Evolutionary conservation across 1,284 basidiomycete species (phyloP), one percentile per base, ranked within the genome.

Genomic region (Trametes sp.): DNA sequence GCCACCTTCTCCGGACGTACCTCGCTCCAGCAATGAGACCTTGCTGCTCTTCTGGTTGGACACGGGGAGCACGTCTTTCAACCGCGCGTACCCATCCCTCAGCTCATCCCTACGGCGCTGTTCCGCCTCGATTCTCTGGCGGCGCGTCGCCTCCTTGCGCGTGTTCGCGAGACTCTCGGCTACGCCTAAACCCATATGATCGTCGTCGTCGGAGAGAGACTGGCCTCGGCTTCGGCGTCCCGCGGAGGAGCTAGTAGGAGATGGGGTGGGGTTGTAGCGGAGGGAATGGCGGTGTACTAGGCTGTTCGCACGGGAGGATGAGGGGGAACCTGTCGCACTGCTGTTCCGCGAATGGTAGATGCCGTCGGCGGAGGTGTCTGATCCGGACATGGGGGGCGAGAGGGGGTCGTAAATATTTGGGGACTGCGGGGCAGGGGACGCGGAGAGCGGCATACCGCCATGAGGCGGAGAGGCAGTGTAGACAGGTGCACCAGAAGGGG

Each of bases 21-120:
- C 92, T 82, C 94, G 84, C 77, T 95, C 94, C 60, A 96, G 81
- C 57, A 95, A 78, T 31, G 88, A 91, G n/a, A 93, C 90, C 76
- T 96, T 96, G 80, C 90, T 93, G 73, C 88, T 89, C 78, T 94
- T 93, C 81, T 95, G 93, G 76, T 92, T 94, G 16, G 91, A 92
- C 50, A 88, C 83, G 2, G 94, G 94, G 6, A 96, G 81, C 28
- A 90, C 90, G 64, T 93, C 92, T 78, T 94, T 94, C 73, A 96
- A 81, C 72, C 90, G 87, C 38, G 90, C 88, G 77, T 95, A 96
- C 23, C 93, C 94, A 71, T 95, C 92, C 65, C 93, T 84, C 61
- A 95, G 83, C 77, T 95, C 93, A 75, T 95, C 92, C 67, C 94
- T 84, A 62, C 94, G 84, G 57, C 92, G 82, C 80, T 96, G 92